phyloP scores from a whole-genome alignment of 768 basidiomycete species.

The Kwoniella bestiolae region DNA sequence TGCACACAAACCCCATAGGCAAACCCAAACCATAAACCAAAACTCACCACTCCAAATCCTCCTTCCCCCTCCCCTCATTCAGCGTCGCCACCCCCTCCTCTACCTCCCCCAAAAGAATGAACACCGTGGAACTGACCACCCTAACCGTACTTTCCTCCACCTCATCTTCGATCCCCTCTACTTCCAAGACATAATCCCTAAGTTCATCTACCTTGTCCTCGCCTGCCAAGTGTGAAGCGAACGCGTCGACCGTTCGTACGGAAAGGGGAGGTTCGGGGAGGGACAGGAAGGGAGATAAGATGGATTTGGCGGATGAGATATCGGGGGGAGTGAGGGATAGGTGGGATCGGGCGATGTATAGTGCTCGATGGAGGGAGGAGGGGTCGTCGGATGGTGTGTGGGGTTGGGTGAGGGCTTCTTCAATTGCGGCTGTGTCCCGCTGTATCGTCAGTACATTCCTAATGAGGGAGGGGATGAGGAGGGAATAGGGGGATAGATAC shows the following conservation, averaged over 20 bases:
- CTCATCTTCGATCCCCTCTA: constrained; percentile 72
- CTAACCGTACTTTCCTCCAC: constrained; percentile 77
- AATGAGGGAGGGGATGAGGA: too few species aligned
- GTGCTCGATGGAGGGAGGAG: constrained; percentile 41
- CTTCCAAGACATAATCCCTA: constrained; percentile 82
- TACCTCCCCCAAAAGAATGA: constrained; percentile 77
- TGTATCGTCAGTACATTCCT: too few species aligned
- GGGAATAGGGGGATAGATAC: constrained; percentile 16
- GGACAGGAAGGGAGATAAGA: constrained; percentile 35
- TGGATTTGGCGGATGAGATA: constrained; percentile 20
- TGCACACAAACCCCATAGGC: constrained; percentile 3
- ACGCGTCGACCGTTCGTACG: constrained; percentile 65
- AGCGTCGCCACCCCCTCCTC: constrained; percentile 93
- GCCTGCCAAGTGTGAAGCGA: constrained; percentile 70
- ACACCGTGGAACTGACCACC: constrained; percentile 84
- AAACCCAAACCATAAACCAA: not conserved
- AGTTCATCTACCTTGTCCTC: constrained; percentile 70
- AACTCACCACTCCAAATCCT: constrained; percentile 85
- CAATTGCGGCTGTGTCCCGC: constrained; percentile 53
- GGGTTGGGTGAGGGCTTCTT: constrained; percentile 48
- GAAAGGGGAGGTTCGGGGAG: constrained; percentile 30
- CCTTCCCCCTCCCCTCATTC: constrained; percentile 67
- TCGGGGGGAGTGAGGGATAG: constrained; percentile 47
- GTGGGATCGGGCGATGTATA: constrained; percentile 56
- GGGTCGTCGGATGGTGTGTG: constrained; percentile 32